A percentile compares a stretch with the other conserved stretches of the same genome.
These are phyloP conservation scores for Dictyophora rubrovolvata DNA, from an alignment of 768 basidiomycete species.

Conservation along the genomic window DNA sequence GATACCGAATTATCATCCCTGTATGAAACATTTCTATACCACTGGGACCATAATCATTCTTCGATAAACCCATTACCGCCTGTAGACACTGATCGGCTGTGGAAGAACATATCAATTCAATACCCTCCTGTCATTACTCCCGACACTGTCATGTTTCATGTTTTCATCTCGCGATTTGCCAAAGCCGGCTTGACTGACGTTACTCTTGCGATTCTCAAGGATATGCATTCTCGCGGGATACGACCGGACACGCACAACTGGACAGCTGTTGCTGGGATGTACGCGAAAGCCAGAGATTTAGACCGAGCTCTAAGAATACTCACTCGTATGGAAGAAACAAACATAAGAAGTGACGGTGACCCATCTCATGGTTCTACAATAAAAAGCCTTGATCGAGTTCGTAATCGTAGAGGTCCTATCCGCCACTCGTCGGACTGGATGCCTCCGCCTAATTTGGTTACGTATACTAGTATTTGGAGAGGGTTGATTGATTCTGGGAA, in stretches of 20 bases:
- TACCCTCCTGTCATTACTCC: constrained; percentile 6
- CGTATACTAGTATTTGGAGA: constrained; percentile 6
- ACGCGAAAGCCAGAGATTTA: not conserved
- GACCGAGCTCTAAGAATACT: not conserved
- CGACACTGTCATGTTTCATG: constrained; percentile 8
- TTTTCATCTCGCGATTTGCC: constrained; percentile 3
- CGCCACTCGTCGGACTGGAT: not conserved
- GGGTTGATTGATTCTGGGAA: constrained; percentile 1
- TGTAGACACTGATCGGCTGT: not conserved
- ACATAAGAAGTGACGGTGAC: not conserved
- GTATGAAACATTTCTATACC: not conserved
- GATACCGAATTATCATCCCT: not conserved
- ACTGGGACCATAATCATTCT: not conserved
- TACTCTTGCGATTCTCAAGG: not conserved
- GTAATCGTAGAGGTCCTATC: not conserved
- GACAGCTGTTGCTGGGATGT: constrained; percentile 5
- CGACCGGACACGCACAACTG: constrained; percentile 7
- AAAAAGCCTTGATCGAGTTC: not conserved
- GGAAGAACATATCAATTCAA: not conserved
- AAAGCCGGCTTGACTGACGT: not conserved
- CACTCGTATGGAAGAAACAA: not conserved
- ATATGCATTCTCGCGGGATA: constrained; percentile 6
- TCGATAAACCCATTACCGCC: not conserved
- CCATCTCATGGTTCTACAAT: not conserved
- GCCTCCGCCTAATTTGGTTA: constrained; percentile 5